Conservation (phyloP, 106 monocot species). For the Acanthochlamys bracteata region DNA sequence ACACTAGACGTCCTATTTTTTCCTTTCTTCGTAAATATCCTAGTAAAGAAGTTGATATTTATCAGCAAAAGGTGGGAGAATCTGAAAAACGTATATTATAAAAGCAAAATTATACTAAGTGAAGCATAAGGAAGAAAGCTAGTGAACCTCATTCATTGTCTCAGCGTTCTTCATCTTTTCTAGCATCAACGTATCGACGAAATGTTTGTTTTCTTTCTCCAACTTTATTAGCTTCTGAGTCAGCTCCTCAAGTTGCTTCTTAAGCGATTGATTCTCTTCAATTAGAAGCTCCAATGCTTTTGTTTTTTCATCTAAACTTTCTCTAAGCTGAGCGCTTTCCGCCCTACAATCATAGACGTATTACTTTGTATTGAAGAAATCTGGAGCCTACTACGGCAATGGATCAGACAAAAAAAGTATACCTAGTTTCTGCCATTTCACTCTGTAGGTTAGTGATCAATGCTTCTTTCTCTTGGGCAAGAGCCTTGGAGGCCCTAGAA, state of each 20-base stretch:
- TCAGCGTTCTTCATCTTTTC: conserved; percentile 98
- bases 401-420: conserved; percentile 1
- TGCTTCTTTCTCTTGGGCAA: conserved; percentile 59
- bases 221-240: conserved; percentile 36
- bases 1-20: no score
- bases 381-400: no score
- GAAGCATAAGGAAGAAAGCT: no score
- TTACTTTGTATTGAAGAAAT: no score
- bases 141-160: conserved; percentile 83
- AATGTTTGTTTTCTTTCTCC: conserved; percentile 63
- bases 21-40: no score
- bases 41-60: no score
- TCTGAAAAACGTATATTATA: no score
- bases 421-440: conserved; percentile 64
- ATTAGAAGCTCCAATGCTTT: conserved; percentile 57
- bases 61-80: no score
- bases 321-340: conserved; percentile 59
- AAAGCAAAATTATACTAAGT: no score
- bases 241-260: conserved; percentile 56
- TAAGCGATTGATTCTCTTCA: conserved; percentile 56
- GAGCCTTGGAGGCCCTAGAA: conserved; percentile 53
- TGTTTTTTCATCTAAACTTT: conserved; percentile 60
- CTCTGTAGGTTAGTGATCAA: conserved; percentile 34
- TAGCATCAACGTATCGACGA: conserved; percentile 89
- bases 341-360: conserved; percentile 34